Evolutionary conservation across 108 stramenopile species (phyloP).

Genomic region (Mediolabrus comicus): DNA sequence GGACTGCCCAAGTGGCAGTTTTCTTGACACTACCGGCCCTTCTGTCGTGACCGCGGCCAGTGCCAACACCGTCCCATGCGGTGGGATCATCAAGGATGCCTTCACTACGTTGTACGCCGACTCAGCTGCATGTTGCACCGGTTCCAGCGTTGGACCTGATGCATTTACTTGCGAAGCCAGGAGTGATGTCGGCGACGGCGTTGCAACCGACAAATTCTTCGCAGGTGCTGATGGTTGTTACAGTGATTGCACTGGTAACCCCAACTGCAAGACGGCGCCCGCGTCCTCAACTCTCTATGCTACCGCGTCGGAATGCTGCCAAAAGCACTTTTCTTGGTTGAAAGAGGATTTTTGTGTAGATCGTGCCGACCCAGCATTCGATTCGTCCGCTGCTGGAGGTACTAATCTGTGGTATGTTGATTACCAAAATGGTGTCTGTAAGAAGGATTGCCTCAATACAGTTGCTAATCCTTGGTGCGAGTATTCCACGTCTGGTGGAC

Average conservation of each 20-base stretch:
- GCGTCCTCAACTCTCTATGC: background rate
- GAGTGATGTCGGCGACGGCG: background rate
- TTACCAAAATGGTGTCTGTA: background rate
- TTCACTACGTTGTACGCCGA: background rate
- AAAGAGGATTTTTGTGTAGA: background rate
- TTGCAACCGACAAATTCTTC: background rate
- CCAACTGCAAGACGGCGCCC: background rate
- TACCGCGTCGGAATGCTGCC: background rate
- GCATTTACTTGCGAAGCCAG: background rate
- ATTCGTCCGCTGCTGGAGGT: background rate
- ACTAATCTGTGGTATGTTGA: background rate
- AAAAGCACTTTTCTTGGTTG: background rate
- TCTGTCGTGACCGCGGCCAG: background rate
- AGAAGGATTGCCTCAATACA: conserved; percentile 5
- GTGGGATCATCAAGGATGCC: background rate
- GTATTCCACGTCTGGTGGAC: background rate
- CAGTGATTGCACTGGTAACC: background rate
- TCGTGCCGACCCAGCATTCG: background rate
- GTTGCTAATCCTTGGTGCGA: background rate
- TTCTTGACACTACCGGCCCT: background rate
- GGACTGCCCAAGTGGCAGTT: too few relatives aligned
- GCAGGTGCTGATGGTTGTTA: background rate
- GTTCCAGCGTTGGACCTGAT: background rate
- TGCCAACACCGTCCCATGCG: background rate
- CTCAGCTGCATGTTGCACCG: background rate